These are phyloP conservation scores for Termitomyces sp. DNA, from an alignment of 768 basidiomycete genomes.

Conservation along the genomic window DNA sequence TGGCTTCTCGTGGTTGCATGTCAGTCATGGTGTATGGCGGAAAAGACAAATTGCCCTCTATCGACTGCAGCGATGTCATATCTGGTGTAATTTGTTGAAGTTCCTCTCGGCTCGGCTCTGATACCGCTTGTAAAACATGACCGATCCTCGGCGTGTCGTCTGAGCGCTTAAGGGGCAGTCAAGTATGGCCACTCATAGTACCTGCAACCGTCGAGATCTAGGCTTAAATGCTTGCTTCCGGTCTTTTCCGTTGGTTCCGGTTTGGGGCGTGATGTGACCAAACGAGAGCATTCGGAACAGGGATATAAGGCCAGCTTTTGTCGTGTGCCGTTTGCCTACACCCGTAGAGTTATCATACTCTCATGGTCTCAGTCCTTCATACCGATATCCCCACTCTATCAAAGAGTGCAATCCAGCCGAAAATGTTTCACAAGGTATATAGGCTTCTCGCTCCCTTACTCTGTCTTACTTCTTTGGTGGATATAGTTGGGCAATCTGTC, in stretches of 20 bases:
- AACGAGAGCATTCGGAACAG: not conserved
- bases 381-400: conserved; percentile 16
- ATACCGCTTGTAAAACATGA: not conserved
- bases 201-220: not conserved
- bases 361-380: conserved; percentile 23
- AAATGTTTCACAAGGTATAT: conserved; percentile 32
- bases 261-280: conserved; percentile 21
- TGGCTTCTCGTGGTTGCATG: not conserved
- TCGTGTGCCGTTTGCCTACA: conserved; percentile 21
- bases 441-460: not conserved
- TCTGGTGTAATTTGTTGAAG: not conserved
- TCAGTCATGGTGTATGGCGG: not conserved
- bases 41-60: not conserved
- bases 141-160: not conserved
- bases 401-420: conserved; percentile 14
- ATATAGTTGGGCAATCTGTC: conserved; percentile 42
- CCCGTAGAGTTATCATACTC: not conserved
- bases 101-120: not conserved
- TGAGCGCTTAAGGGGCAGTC: not conserved
- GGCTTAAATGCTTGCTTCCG: conserved; percentile 7
- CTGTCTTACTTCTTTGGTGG: conserved; percentile 1
- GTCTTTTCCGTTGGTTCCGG: conserved; percentile 28
- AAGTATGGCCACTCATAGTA: not conserved
- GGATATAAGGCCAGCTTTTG: conserved; percentile 10
- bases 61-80: not conserved